Evolutionary conservation across 305 asterid genomes (phyloP), one percentile per base, ranked within the genome.

Genomic region (Solanum chacoense): DNA sequence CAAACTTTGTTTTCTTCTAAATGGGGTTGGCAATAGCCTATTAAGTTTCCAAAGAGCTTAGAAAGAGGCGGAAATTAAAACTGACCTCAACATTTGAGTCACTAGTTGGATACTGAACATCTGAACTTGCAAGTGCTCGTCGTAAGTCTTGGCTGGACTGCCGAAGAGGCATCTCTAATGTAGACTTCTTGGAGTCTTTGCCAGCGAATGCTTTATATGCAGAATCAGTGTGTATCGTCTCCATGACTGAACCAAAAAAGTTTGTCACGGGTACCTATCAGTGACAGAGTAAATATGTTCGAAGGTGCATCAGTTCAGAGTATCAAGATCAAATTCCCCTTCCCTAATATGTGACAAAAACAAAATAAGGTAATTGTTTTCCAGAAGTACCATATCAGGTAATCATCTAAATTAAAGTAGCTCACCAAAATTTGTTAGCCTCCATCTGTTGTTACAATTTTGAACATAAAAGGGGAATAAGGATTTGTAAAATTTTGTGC

Each of bases 221-320:
- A 76, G 98, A 95, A 92, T 94, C 98, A 1, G 98, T 96, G 90
- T 93, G 97, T 93, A 97, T 93, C 9, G 96, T 97, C 93, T 97
- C 98, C 99, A 96, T 96, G 89, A 98, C 98, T 55, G 99, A 97
- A 89, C 99, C 98, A 88, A 96, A 97, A 94, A 96, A 95, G 94
- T 96, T 96, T 90, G 98, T 95, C 90, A 97, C 98, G 0, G 99
- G 98, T 73, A 97, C 99, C 99, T 97, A 90, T 31, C 10, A 31
- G 67, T 36, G 88, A 67, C 31, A 69, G 79, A 86, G n/a, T 14
- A 37, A 29, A 79, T 59, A 59, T 59, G 69, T 59, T 59, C 69
- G 24, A 20, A 59, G 26, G 69, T 59, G 69, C 85, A 36, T 77
- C 7, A 36, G 63, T 76, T 37, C 40, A 26, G 34, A 73, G 1